Percentiles rank a stretch among this genome's conserved stretches.
Evolutionary conservation across 2,329 filamentous ascomycete genomes (phyloP).

Genomic region (Cercospora janseana): DNA sequence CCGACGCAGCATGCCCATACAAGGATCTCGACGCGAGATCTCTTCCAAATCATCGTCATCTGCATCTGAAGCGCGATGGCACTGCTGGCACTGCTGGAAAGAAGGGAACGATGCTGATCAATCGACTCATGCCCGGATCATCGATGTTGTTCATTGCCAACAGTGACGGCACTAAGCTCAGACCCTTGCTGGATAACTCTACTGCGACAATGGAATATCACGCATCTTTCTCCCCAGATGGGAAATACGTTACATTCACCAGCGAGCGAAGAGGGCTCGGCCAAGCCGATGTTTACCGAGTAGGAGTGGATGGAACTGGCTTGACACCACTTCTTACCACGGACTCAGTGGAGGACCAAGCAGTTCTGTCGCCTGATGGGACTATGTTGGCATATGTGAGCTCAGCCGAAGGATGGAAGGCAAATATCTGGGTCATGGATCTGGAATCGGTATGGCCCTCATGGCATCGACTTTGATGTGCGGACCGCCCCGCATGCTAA

Average conservation of each 20-base stretch:
- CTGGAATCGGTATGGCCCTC: constrained; percentile 6
- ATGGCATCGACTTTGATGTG: no score
- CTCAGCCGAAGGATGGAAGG: not conserved
- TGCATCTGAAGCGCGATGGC: no score
- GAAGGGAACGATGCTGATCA: constrained; percentile 4
- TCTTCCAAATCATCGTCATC: no score
- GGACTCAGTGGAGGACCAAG: constrained; percentile 10
- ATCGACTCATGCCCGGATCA: not conserved
- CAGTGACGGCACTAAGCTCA: constrained; percentile 12
- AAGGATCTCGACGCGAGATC: no score
- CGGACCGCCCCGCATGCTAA: no score
- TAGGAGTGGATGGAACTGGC: constrained; percentile 7
- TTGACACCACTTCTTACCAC: constrained; percentile 9
- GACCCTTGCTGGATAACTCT: not conserved
- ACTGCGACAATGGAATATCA: not conserved
- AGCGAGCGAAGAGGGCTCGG: constrained; percentile 10
- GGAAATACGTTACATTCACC: constrained; percentile 16
- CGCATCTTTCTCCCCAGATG: constrained; percentile 13
- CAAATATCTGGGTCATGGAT: constrained; percentile 15
- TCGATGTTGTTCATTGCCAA: constrained; percentile 11
- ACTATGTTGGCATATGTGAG: constrained; percentile 16
- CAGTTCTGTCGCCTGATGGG: constrained; percentile 12
- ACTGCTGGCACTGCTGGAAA: no score
- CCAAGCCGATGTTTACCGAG: constrained; percentile 16
- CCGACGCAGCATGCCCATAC: no score